Conservation (phyloP, 805 yeast genomes). For the Candida vaughaniae region DNA sequence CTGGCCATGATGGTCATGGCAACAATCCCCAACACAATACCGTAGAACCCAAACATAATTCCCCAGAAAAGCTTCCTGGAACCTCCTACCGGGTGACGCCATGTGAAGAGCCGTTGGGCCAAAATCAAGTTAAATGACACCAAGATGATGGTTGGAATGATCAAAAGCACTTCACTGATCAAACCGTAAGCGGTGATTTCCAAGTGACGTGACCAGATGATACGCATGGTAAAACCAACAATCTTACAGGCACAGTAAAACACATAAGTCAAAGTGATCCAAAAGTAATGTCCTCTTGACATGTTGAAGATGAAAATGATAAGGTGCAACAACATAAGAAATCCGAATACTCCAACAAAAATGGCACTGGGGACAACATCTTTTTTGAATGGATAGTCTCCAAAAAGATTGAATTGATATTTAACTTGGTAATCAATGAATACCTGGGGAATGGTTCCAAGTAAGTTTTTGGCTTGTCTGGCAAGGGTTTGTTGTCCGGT, state of each 20-base stretch:
- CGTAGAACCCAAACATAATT: conserved; percentile 50
- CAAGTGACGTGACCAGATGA: conserved; percentile 58
- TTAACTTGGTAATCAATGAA: conserved; percentile 37
- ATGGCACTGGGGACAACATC: conserved; percentile 64
- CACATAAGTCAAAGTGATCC: conserved; percentile 51
- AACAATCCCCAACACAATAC: conserved; percentile 55
- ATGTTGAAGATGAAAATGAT: conserved; percentile 47
- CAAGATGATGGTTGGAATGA: conserved; percentile 57
- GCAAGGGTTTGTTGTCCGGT: conserved; percentile 27
- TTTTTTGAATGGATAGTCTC: conserved; percentile 53
- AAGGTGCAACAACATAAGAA: conserved; percentile 49
- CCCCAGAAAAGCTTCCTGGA: conserved; percentile 50
- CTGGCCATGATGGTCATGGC: conserved; percentile 71
- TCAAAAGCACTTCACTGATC: conserved; percentile 53
- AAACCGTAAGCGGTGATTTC: conserved; percentile 49
- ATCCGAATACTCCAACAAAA: conserved; percentile 51
- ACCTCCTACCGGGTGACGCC: conserved; percentile 77
- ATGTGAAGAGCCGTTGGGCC: conserved; percentile 68
- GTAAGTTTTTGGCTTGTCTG: conserved; percentile 28
- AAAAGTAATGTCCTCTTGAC: conserved; percentile 60
- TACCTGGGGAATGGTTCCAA: conserved; percentile 43
- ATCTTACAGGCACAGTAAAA: conserved; percentile 53
- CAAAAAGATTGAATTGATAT: conserved; percentile 54
- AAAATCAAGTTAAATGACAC: conserved; percentile 61
- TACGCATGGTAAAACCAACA: conserved; percentile 59